Conservation (phyloP, 768 basidiomycete species). For the Pholiota conissans region DNA sequence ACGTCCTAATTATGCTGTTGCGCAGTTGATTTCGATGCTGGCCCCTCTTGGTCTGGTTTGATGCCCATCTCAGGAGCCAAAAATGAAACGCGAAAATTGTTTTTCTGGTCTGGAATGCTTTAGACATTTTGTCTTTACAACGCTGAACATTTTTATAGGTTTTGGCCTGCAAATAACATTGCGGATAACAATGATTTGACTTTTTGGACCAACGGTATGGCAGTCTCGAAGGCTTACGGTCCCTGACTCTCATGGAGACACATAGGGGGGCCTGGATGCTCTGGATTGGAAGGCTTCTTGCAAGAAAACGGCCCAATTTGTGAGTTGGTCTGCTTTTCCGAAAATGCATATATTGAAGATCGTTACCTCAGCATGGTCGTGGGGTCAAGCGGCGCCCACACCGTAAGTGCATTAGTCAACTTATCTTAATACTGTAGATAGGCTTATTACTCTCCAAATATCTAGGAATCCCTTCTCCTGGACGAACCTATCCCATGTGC, state of each 20-base stretch:
- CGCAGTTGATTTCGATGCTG: constrained; percentile 63
- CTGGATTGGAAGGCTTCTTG: constrained; percentile 63
- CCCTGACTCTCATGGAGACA: constrained; percentile 17
- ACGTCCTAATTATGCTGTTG: constrained; percentile 20
- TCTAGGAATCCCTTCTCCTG: constrained; percentile 60
- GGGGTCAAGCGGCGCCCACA: constrained; percentile 44
- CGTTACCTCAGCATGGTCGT: constrained; percentile 37
- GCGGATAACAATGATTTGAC: constrained; percentile 60
- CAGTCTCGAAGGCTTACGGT: constrained; percentile 4
- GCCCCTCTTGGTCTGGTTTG: constrained; percentile 68
- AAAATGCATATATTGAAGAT: not conserved
- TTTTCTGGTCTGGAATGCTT: constrained; percentile 34
- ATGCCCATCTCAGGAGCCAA: constrained; percentile 59
- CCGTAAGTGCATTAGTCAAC: too few species aligned
- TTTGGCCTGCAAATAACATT: constrained; percentile 66
- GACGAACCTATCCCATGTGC: constrained; percentile 67
- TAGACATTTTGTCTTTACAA: not conserved
- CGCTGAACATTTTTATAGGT: constrained; percentile 40
- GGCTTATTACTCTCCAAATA: not conserved
- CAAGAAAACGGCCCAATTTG: constrained; percentile 68
- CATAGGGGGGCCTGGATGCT: constrained; percentile 68
- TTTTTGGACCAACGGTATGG: constrained; percentile 58
- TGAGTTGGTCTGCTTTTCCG: constrained; percentile 25
- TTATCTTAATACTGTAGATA: too few species aligned
- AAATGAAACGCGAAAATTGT: constrained; percentile 63